Base-by-base conservation (phyloP, 768 basidiomycete genomes). In the Tylopilus intermedius region DNA sequence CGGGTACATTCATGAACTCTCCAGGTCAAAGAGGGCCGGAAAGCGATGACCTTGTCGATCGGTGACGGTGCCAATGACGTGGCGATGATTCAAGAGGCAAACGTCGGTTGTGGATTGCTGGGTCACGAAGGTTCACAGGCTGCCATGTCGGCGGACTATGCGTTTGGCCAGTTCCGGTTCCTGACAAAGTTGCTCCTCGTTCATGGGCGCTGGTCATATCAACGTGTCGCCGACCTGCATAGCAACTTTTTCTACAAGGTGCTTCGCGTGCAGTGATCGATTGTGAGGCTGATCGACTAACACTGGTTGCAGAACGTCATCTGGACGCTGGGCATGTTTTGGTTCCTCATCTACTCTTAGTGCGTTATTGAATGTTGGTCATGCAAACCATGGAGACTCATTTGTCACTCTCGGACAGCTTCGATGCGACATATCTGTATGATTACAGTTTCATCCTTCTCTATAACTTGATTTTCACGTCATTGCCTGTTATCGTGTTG, bases 11-110 rank as follows among this genome's bases (percentile, higher is more conserved):
- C 22, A 60, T 37, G 13, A 32, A 39, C 26, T 27, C 4, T 43
- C 10, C 55, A 90, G 90, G 91, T 97, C 68, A 97, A 97, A 63
- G 93, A 97, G 60, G 95, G 95, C 9, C 82, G 88, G 44, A 86
- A 91, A 46, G 94, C 94, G 0, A 96, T 97, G 95, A 95, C 94
- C 2, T 70, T 98, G 27, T 90, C 94, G 0, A 98, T 99, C 49
- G 95, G 95, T 9, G 95, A 98, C 62, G 93, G 92, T 50, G 95
- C 95, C 14, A 98, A 98, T 64, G 95, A 98, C 64, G 95, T 98
- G 22, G 94, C 94, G 6, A 98, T 98, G 95, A 98, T 98, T 53
- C 95, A 98, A 67, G 95, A 95, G 64, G 95, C 95, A n/a, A 94
- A 98, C 67, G 87, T 98, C 58, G 95, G 95, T 3, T 91, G 94